Evolutionary conservation across 192 early-diverging fungal genomes (phyloP).

Genomic region (Hyaloraphidium curvatum): DNA sequence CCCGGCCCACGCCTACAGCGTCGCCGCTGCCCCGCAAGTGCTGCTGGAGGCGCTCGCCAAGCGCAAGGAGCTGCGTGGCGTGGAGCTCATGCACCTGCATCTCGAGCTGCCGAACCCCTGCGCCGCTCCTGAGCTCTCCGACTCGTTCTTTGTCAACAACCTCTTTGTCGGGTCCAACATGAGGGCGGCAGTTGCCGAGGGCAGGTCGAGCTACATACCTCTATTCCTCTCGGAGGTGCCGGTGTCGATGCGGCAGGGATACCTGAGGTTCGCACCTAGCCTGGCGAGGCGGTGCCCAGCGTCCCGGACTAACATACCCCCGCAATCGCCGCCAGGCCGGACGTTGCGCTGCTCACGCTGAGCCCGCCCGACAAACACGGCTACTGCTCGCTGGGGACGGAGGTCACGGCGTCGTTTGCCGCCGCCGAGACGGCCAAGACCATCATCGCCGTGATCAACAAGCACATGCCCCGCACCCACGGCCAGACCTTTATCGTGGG

Average conservation of each 20-base stretch:
- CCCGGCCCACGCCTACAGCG: background rate
- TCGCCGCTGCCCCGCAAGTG: conserved; percentile 2
- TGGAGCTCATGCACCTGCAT: conserved; percentile 25
- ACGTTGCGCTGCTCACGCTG: conserved; percentile 28
- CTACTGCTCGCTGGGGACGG: conserved; percentile 21
- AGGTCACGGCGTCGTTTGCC: conserved; percentile 14
- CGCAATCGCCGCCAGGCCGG: conserved; percentile 10
- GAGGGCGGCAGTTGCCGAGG: conserved; percentile 15
- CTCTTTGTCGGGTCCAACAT: conserved; percentile 22
- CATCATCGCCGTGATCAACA: conserved; percentile 30
- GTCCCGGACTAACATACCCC: no score
- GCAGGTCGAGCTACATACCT: conserved; percentile 15
- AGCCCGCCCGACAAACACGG: conserved; percentile 28
- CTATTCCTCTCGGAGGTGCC: conserved; percentile 20
- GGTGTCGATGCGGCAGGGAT: conserved; percentile 11
- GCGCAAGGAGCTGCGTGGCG: conserved; percentile 11
- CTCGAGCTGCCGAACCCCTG: conserved; percentile 18
- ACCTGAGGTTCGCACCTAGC: background rate
- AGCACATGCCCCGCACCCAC: conserved; percentile 18
- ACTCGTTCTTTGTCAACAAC: conserved; percentile 22
- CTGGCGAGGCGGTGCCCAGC: background rate
- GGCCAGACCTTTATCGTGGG: conserved; percentile 20
- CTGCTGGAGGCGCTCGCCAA: conserved; percentile 21
- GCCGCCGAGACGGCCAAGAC: conserved; percentile 20
- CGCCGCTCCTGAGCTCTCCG: background rate